phyloP scores from a whole-genome alignment of 148 eudicot genomes.

The Heliamphora exappendiculata region DNA sequence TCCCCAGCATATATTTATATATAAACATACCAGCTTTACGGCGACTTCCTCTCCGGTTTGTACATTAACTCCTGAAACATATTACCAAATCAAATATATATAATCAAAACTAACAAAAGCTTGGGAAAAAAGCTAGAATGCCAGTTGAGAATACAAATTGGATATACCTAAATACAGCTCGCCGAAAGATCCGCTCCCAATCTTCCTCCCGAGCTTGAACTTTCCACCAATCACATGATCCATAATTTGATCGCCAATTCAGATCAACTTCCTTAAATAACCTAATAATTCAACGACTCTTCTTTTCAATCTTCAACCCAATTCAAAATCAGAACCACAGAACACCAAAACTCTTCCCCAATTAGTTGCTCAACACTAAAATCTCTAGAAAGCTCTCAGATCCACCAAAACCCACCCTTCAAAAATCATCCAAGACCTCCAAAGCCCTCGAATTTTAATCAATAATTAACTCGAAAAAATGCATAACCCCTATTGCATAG shows the following conservation, averaged over 20 bases:
- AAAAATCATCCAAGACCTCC: neutral
- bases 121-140: neutral
- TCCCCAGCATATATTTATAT: neutral
- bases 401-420: neutral
- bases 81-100: neutral
- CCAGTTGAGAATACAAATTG: neutral
- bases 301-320: slow-evolving; percentile 1
- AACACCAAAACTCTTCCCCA: neutral
- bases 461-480: neutral
- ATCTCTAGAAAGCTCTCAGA: slow-evolving; percentile 7
- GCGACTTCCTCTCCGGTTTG: slow-evolving; percentile 90
- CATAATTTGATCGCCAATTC: slow-evolving; percentile 19
- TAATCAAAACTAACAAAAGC: neutral
- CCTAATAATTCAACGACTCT: neutral
- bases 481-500: neutral
- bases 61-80: slow-evolving; percentile 58
- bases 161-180: slow-evolving; percentile 56
- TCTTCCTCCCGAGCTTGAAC: slow-evolving; percentile 62
- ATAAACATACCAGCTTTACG: slow-evolving; percentile 68
- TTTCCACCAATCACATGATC: slow-evolving; percentile 63
- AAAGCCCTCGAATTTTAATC: neutral
- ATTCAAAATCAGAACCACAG: neutral
- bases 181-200: slow-evolving; percentile 71
- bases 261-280: neutral
- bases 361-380: neutral